A percentile compares a stretch with the other conserved stretches of the same genome.
Conservation (phyloP, 2,329 filamentous ascomycete genomes). For the Nigrograna mackinnonii region DNA sequence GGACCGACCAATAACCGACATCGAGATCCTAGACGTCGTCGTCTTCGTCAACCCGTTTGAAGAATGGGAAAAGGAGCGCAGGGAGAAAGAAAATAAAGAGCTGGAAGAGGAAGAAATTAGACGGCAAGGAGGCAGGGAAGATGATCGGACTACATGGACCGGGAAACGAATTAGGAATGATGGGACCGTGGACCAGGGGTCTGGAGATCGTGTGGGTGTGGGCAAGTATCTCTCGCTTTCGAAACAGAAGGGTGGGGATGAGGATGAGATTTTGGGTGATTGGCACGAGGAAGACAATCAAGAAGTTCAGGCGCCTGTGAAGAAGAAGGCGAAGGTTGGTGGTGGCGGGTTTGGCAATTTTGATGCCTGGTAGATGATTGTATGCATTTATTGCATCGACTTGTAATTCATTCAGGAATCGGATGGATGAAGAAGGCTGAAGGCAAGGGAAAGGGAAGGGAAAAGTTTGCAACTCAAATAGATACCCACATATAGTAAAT, state of each 20-base stretch:
- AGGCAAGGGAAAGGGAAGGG: too few relatives aligned
- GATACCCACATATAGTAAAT: too few relatives aligned
- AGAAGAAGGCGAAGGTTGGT: slow-evolving; percentile 76
- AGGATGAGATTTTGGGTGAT: slow-evolving; percentile 66
- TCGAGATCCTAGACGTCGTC: slow-evolving; percentile 79
- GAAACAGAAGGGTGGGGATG: slow-evolving; percentile 47
- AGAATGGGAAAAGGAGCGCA: slow-evolving; percentile 76
- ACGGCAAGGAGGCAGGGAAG: slow-evolving; percentile 73
- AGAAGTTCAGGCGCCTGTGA: slow-evolving; percentile 60
- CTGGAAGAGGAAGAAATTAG: slow-evolving; percentile 66
- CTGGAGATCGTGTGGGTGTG: slow-evolving; percentile 59
- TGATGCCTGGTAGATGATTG: slow-evolving; percentile 77
- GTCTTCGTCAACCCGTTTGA: slow-evolving; percentile 95
- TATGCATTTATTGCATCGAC: too few relatives aligned
- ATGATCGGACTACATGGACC: slow-evolving; percentile 93
- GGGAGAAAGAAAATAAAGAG: slow-evolving; percentile 60
- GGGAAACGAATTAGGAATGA: slow-evolving; percentile 82
- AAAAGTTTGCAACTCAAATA: too few relatives aligned
- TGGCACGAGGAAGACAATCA: slow-evolving; percentile 60
- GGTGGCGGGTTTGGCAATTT: slow-evolving; percentile 90
- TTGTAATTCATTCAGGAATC: background rate
- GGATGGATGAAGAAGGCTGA: too few relatives aligned
- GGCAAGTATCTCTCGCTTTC: slow-evolving; percentile 83
- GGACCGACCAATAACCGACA: slow-evolving; percentile 77
- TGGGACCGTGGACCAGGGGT: slow-evolving; percentile 59